A percentile compares a stretch with the other conserved stretches of the same genome.
Conservation (phyloP, 148 eudicot species). For the Silene uniflora region DNA sequence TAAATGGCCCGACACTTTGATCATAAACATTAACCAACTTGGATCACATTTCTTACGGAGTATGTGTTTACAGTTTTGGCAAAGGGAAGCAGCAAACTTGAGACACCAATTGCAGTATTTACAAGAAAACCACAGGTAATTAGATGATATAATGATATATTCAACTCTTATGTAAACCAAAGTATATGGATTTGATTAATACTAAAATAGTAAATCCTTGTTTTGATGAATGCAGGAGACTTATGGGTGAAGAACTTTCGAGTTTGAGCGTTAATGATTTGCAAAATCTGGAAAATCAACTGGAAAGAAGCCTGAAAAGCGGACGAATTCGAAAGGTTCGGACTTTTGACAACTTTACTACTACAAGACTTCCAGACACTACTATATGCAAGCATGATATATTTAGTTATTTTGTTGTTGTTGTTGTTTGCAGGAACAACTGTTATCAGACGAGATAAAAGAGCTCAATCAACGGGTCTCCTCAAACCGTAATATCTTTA, state of each 20-base stretch:
- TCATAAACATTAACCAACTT: neutral
- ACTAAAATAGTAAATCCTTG: neutral
- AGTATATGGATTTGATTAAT: no score
- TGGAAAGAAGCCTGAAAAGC: slow-evolving; percentile 61
- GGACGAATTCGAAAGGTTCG: slow-evolving; percentile 57
- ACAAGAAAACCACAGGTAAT: slow-evolving; percentile 76
- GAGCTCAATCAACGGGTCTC: slow-evolving; percentile 55
- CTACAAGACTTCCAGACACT: neutral
- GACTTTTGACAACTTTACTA: neutral
- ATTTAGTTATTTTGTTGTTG: slow-evolving; percentile 16
- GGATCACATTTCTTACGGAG: neutral
- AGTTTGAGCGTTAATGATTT: slow-evolving; percentile 62
- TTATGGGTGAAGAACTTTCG: slow-evolving; percentile 74
- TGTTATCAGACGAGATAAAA: slow-evolving; percentile 52
- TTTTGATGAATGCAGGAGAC: slow-evolving; percentile 49
- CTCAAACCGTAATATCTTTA: slow-evolving; percentile 11
- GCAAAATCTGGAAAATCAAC: slow-evolving; percentile 65
- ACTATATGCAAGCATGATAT: neutral
- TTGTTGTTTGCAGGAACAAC: slow-evolving; percentile 56
- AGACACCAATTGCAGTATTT: slow-evolving; percentile 65
- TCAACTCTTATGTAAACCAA: no score
- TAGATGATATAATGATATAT: neutral
- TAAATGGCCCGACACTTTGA: no score
- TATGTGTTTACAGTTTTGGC: slow-evolving; percentile 57
- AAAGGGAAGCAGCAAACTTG: slow-evolving; percentile 63